These are phyloP conservation scores for Colletotrichum nymphaeae DNA, from an alignment of 2,329 filamentous ascomycete genomes.

Conservation along the genomic window DNA sequence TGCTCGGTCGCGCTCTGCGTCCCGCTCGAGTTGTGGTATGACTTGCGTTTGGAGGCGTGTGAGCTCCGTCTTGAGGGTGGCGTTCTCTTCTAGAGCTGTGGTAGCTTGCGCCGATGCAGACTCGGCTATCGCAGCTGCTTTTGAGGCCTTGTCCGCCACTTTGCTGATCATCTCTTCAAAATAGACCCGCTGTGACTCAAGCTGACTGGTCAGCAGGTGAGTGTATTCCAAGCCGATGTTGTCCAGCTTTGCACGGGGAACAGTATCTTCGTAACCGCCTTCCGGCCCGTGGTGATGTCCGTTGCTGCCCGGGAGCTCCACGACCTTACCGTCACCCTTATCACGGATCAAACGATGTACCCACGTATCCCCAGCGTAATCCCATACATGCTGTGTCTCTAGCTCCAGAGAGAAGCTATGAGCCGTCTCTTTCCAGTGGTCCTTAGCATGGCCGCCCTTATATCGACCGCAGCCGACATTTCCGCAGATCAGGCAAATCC, in stretches of 20 bases:
- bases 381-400: constrained; percentile 95
- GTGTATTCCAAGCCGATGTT: constrained; percentile 95
- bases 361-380: constrained; percentile 95
- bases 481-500: constrained; percentile 95
- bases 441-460: constrained; percentile 91
- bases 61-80: constrained; percentile 55
- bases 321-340: constrained; percentile 91
- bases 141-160: constrained; percentile 87
- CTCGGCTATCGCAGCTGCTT: constrained; percentile 76
- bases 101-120: constrained; percentile 64
- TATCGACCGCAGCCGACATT: constrained; percentile 95
- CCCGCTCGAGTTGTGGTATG: constrained; percentile 77
- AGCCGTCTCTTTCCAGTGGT: constrained; percentile 89
- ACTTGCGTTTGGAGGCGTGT: constrained; percentile 63
- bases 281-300: constrained; percentile 36
- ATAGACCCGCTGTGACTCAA: constrained; percentile 92
- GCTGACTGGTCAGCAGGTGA: constrained; percentile 89
- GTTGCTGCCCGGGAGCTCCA: constrained; percentile 80
- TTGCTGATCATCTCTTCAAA: constrained; percentile 94
- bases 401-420: constrained; percentile 96
- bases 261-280: constrained; percentile 70
- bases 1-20: constrained; percentile 74
- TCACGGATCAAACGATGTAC: constrained; percentile 95
- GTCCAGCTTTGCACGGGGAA: constrained; percentile 75
- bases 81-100: constrained; percentile 57